Base-by-base conservation (phyloP, 768 basidiomycete species). In the Boletus coccyginus region DNA sequence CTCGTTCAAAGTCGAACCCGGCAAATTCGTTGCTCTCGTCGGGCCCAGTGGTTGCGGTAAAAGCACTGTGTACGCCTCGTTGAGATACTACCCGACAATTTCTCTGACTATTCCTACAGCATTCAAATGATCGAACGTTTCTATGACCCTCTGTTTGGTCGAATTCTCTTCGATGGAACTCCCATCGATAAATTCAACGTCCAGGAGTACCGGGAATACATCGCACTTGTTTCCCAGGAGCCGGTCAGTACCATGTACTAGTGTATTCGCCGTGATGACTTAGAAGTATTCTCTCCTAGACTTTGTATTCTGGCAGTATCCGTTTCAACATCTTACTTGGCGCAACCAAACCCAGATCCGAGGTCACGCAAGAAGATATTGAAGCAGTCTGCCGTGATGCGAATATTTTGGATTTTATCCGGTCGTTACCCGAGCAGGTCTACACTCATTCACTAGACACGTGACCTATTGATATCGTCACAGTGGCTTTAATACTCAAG, bases 291-390 rank as follows among this genome's bases (percentile, higher is more conserved):
- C 35, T 27, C 50, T 16, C 24, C 7, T 52, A 75, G 72, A 92
- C 88, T 0, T 76, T 98, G 7, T 98, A 97, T 68, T 86, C 92
- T n/a, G 92, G 93, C 31, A 90, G 90, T 2, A 78, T 97, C 56
- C 87, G 89, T 31, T 95, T 96, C 75, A 98, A 98, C 71, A 85
- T 95, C 69, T 70, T 94, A 9, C 86, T 97, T 38, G 94, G 94
- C 17, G 88, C 90, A 39, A 82, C 78, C 61, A 92, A 90, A 66
- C 87, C 89, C 5, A 74, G 74, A 38, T 81, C 83, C 0, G 85
- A 94, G 63, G 89, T 94, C 11, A 93, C 92, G 3, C 84, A 94
- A 65, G 81, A 87, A 64, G 93, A 97, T 70, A 85, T 97, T 32
- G 91, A 94, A 68, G 77, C 81, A 19, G 94, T 84, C 0, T 95